Conservation (phyloP, 2,329 filamentous ascomycete species). For the Fusarium sp. region DNA sequence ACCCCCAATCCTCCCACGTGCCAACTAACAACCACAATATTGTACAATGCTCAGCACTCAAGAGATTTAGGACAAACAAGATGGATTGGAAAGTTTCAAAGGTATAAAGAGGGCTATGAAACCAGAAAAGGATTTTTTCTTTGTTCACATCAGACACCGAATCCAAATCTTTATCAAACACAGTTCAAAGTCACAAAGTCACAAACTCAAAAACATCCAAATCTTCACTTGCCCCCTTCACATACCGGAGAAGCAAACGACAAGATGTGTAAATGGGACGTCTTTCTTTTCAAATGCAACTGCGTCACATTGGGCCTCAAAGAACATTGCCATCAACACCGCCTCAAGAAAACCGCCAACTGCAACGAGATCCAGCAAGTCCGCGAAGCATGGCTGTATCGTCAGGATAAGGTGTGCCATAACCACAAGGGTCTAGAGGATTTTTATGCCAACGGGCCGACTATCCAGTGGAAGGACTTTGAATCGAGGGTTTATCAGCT, state of each 20-base stretch:
- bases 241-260: neutral
- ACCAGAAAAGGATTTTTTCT: too few species aligned
- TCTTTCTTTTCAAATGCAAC: conserved; percentile 29
- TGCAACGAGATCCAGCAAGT: conserved; percentile 31
- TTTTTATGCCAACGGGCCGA: neutral
- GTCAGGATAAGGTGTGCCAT: conserved; percentile 20
- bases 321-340: conserved; percentile 25
- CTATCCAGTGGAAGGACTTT: conserved; percentile 20
- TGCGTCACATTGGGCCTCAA: conserved; percentile 25
- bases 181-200: neutral
- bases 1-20: neutral
- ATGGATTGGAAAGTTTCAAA: neutral
- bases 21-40: neutral
- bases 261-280: conserved; percentile 36
- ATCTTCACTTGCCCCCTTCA: neutral
- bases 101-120: neutral
- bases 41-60: neutral
- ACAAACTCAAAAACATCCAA: neutral
- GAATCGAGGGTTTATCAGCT: conserved; percentile 23
- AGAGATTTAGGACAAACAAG: neutral
- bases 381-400: conserved; percentile 26
- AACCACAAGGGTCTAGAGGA: neutral
- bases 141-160: neutral
- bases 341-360: conserved; percentile 14
- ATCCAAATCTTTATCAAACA: neutral